Base-by-base conservation (phyloP, 2,329 filamentous ascomycete genomes). In the Apiospora hydei region DNA sequence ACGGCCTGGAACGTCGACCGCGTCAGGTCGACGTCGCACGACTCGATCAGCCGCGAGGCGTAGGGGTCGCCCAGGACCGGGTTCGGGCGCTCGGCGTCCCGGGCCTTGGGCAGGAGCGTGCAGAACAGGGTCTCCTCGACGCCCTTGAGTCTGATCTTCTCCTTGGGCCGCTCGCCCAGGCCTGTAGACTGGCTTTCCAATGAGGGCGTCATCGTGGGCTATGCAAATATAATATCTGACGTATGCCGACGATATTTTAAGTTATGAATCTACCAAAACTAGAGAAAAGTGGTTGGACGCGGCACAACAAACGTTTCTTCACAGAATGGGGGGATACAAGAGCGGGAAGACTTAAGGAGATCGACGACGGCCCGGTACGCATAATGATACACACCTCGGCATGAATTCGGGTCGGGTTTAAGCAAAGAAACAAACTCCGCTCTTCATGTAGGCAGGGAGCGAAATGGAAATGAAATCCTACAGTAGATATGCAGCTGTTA, bases 31-130 rank as follows among this genome's bases (percentile, higher is more conserved):
- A 69, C 47, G 49, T 71, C 70, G 49, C 66, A 69, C 26, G 46
- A 47, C 24, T 71, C 53, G 49, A 71, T 38, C 30, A 71, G 14
- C n/a, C 47, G 30, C 21, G 53, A 43, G 30, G 70, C 70, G 24
- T 69, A 71, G 26, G 47, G 70, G n/a, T 71, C 70, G 16, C 67
- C 66, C 38, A 71, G 49, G 34, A 71, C 13, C n/a, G 70, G 67
- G 24, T 71, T 69, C 6, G 70, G 8, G 51, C 51, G 49, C 49
- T 57, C 44, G 11, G 67, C 66, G 14, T 71, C 70, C 18, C 57
- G 34, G n/a, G 51, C 66, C 26, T 53, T 53, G 21, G 34, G 34
- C 34, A 49, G 44, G 4, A 69, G 46, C 0, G 70, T 34, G 18
- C 38, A 47, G 18, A 71, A 44, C 14, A 71, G 70, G 2, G 70